These are phyloP conservation scores for Aspergillus calidoustus DNA, from an alignment of 2,329 filamentous ascomycete species.

Conservation along the genomic window DNA sequence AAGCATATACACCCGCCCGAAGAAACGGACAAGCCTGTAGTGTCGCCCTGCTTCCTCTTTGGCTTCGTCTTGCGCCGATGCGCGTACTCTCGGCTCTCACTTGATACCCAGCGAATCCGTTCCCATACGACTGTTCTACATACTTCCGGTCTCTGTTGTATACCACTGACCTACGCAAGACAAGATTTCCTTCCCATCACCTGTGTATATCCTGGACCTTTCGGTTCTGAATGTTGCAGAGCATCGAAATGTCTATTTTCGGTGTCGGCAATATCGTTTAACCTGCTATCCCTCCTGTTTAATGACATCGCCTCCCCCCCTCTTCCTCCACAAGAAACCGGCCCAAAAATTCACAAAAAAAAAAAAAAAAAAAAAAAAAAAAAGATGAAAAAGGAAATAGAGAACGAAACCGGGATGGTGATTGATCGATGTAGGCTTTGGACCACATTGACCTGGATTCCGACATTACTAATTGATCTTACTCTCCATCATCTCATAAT, in stretches of 20 bases:
- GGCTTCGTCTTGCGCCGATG: conserved; percentile 27
- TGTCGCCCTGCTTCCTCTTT: conserved; percentile 33
- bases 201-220: conserved; percentile 28
- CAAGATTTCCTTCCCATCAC: conserved; percentile 20
- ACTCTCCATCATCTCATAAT: conserved; percentile 37
- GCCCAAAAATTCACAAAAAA: conserved; percentile 19
- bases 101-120: conserved; percentile 44
- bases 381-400: conserved; percentile 27
- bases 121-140: conserved; percentile 30
- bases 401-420: conserved; percentile 22
- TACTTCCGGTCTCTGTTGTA: conserved; percentile 24
- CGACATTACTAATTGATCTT: conserved; percentile 32
- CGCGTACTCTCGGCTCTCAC: conserved; percentile 36
- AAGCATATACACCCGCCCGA: conserved; percentile 23
- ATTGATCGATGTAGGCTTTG: conserved; percentile 35
- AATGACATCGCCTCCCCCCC: conserved; percentile 16
- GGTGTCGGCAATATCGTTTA: conserved; percentile 20
- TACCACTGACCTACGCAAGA: conserved; percentile 19
- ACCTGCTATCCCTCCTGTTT: conserved; percentile 22
- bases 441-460: conserved; percentile 35
- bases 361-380: conserved; percentile 24
- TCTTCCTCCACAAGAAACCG: conserved; percentile 9
- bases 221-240: conserved; percentile 18
- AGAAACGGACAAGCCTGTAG: conserved; percentile 30
- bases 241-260: conserved; percentile 19